Conservation (phyloP, 495 filamentous ascomycete species). For the Aspergillus indologenus region DNA sequence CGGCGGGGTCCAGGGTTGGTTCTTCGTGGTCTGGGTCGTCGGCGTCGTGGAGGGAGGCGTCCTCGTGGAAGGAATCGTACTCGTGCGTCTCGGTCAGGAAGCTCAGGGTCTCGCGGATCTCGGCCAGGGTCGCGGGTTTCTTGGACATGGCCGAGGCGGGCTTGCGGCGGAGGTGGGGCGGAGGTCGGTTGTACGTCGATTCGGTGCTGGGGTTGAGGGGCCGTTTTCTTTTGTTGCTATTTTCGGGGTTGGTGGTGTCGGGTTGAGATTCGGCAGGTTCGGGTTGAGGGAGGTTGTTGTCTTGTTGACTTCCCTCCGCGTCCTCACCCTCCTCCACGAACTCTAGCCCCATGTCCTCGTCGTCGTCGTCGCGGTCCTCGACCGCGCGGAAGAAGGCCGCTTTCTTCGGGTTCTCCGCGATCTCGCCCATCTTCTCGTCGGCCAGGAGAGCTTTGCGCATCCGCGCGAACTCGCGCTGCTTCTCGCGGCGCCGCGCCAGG, state of each 20-base stretch:
- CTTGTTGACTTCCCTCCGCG: constrained; percentile 42
- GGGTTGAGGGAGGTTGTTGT: constrained; percentile 41
- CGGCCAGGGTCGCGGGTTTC: constrained; percentile 65
- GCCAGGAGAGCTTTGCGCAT: constrained; percentile 86
- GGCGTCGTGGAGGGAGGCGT: constrained; percentile 40
- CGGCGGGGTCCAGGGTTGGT: constrained; percentile 33
- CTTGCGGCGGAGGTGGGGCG: constrained; percentile 64
- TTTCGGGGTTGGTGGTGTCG: constrained; percentile 22
- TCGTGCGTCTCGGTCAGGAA: constrained; percentile 76
- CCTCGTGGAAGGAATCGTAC: constrained; percentile 49
- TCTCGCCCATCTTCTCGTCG: constrained; percentile 87
- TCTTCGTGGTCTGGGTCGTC: constrained; percentile 37
- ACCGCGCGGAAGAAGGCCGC: constrained; percentile 85
- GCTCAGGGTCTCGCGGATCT: constrained; percentile 76
- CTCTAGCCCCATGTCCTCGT: constrained; percentile 75
- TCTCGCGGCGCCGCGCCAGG: constrained; percentile 71
- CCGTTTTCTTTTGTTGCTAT: constrained; percentile 54
- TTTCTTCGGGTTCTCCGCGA: constrained; percentile 88
- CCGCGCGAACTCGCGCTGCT: constrained; percentile 82
- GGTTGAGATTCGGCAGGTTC: constrained; percentile 26
- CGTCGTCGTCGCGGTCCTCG: constrained; percentile 69
- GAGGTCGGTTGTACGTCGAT: constrained; percentile 53
- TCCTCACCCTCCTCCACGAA: constrained; percentile 50
- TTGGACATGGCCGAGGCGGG: constrained; percentile 50
- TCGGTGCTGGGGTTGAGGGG: constrained; percentile 44